Percentiles rank a stretch among this genome's conserved stretches.
Conservation (phyloP, 495 filamentous ascomycete genomes). For the Neurospora intermedia region DNA sequence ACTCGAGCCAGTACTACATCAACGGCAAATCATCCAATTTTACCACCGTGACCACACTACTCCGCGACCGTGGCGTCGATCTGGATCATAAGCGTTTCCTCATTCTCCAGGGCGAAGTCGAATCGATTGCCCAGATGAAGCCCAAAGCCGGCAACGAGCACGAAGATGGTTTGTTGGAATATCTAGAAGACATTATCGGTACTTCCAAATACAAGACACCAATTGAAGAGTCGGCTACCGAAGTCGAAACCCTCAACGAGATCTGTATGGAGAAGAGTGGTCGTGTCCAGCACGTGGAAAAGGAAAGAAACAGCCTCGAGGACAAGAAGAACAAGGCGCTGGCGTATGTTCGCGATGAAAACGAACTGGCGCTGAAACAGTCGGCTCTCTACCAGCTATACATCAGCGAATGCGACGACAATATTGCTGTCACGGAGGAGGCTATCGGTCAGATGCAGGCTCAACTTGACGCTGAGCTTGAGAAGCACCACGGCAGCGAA, state of each 20-base stretch:
- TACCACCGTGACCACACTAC: slow-evolving; percentile 77
- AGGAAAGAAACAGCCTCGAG: slow-evolving; percentile 83
- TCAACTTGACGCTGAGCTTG: slow-evolving; percentile 75
- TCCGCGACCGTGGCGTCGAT: slow-evolving; percentile 82
- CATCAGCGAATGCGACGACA: slow-evolving; percentile 75
- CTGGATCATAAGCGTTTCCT: slow-evolving; percentile 97
- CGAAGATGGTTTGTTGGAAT: slow-evolving; percentile 91
- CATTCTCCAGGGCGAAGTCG: slow-evolving; percentile 94
- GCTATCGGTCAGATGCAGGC: slow-evolving; percentile 82
- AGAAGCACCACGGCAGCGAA: slow-evolving; percentile 86
- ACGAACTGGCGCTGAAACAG: slow-evolving; percentile 82
- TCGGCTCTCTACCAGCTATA: slow-evolving; percentile 85
- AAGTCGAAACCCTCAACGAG: slow-evolving; percentile 88
- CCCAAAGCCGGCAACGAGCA: slow-evolving; percentile 88
- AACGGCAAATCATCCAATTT: slow-evolving; percentile 81
- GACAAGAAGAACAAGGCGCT: slow-evolving; percentile 95
- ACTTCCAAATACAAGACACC: slow-evolving; percentile 96
- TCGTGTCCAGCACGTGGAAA: slow-evolving; percentile 94
- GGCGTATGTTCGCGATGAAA: slow-evolving; percentile 80
- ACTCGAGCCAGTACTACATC: slow-evolving; percentile 95
- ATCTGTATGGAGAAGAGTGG: slow-evolving; percentile 88
- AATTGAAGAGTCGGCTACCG: slow-evolving; percentile 82
- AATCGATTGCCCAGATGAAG: slow-evolving; percentile 99
- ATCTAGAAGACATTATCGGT: slow-evolving; percentile 96
- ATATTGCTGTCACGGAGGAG: slow-evolving; percentile 81